These are phyloP conservation scores for Exophiala mesophila DNA, from an alignment of 2,329 filamentous ascomycete genomes.

Conservation along the genomic window DNA sequence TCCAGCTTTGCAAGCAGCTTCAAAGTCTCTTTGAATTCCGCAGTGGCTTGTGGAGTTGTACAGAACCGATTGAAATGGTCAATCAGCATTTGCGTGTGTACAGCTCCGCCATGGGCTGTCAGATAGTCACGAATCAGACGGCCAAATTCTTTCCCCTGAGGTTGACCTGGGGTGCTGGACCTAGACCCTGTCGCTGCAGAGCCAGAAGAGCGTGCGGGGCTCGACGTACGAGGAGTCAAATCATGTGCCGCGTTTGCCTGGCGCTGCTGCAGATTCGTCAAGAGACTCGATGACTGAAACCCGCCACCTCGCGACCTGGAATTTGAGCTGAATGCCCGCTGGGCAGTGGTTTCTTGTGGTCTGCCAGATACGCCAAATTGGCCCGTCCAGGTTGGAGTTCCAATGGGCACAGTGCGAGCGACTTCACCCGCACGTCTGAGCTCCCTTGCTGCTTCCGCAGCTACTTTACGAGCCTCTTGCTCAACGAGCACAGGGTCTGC, in stretches of 20 bases:
- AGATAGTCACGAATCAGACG: slow-evolving; percentile 75
- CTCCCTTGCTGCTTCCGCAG: slow-evolving; percentile 69
- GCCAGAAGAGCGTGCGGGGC: slow-evolving; percentile 23
- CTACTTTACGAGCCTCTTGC: slow-evolving; percentile 74
- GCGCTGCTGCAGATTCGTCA: slow-evolving; percentile 55
- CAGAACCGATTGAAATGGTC: slow-evolving; percentile 86
- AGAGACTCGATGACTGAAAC: slow-evolving; percentile 42
- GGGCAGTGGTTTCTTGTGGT: slow-evolving; percentile 51
- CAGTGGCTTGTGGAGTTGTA: slow-evolving; percentile 60
- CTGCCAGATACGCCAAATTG: slow-evolving; percentile 72
- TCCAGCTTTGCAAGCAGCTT: slow-evolving; percentile 70
- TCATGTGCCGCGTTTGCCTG: slow-evolving; percentile 39
- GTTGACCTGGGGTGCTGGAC: slow-evolving; percentile 31
- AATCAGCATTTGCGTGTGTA: slow-evolving; percentile 77
- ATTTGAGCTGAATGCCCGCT: slow-evolving; percentile 39
- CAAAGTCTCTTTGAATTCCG: slow-evolving; percentile 77
- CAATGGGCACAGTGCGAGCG: slow-evolving; percentile 68
- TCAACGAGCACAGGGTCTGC: slow-evolving; percentile 75
- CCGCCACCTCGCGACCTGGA: slow-evolving; percentile 25
- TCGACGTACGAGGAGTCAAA: slow-evolving; percentile 20
- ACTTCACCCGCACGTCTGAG: slow-evolving; percentile 68
- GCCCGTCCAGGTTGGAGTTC: slow-evolving; percentile 91
- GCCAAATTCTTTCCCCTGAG: slow-evolving; percentile 58
- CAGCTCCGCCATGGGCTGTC: slow-evolving; percentile 67
- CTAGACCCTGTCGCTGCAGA: slow-evolving; percentile 20